Conservation (phyloP, 352 stramenopile species). For the Pythium utonaiense region DNA sequence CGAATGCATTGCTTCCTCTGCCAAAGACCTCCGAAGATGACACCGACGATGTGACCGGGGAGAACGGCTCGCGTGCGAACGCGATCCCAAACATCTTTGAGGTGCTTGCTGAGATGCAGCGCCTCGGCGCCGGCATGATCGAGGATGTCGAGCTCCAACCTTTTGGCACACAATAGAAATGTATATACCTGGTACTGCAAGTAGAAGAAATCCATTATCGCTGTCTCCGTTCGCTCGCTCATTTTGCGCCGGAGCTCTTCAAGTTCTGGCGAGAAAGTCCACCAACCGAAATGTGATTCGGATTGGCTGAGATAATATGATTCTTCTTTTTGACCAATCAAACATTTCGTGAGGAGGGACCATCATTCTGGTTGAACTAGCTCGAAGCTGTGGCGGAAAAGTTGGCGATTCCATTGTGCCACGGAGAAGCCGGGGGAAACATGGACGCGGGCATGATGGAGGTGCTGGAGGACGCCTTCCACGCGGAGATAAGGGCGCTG, state of each 20-base stretch:
- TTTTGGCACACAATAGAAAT: conserved; percentile 32
- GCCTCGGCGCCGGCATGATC: conserved; percentile 62
- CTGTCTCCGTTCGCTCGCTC: too few species aligned
- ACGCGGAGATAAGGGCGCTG: not conserved
- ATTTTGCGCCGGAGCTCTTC: too few species aligned
- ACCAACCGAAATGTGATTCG: too few species aligned
- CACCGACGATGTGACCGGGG: conserved; percentile 20
- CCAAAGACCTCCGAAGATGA: conserved; percentile 24
- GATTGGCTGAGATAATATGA: conserved; percentile 24
- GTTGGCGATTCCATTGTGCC: not conserved
- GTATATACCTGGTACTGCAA: not conserved
- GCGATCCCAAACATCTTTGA: conserved; percentile 78
- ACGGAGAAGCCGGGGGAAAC: too few species aligned
- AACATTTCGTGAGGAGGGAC: conserved; percentile 3
- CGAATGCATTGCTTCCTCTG: conserved; percentile 54
- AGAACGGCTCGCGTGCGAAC: conserved; percentile 30
- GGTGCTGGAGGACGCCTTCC: conserved; percentile 11
- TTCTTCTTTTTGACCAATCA: not conserved
- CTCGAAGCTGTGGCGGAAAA: conserved; percentile 6
- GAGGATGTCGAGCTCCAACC: conserved; percentile 46
- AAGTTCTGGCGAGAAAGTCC: too few species aligned
- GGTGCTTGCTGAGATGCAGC: conserved; percentile 71
- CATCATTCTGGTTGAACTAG: conserved; percentile 24
- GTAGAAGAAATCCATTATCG: too few species aligned
- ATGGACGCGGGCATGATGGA: conserved; percentile 11